Evolutionary conservation across 139 green algal genomes (phyloP).

Genomic region (Micromonas commoda): DNA sequence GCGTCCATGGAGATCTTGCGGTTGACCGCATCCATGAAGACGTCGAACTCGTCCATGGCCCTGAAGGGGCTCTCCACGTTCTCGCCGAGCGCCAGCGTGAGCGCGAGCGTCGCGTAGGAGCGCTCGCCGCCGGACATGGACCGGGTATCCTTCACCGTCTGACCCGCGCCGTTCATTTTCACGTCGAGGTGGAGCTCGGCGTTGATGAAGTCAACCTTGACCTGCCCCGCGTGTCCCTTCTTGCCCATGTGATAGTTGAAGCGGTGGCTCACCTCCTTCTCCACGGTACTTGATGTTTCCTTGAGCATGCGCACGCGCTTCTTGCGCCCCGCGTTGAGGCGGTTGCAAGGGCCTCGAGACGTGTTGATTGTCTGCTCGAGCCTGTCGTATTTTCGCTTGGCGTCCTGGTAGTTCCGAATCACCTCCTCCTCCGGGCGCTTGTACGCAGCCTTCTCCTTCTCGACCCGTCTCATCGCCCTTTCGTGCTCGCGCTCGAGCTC

Average conservation of each 20-base stretch:
- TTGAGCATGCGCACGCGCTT: not conserved
- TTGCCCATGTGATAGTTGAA: slow-evolving; percentile 20
- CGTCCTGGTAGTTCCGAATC: not conserved
- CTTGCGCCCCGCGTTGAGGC: not conserved
- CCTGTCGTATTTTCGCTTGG: not conserved
- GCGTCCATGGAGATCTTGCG: slow-evolving; percentile 55
- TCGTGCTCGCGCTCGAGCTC: not conserved
- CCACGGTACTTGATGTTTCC: not conserved
- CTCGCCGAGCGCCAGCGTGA: slow-evolving; percentile 76
- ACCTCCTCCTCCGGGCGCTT: not conserved
- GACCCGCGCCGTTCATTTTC: not conserved
- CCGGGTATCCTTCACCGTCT: slow-evolving; percentile 3
- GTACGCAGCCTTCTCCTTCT: not conserved
- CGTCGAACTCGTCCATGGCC: slow-evolving; percentile 83
- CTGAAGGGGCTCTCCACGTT: slow-evolving; percentile 67
- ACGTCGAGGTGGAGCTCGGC: slow-evolving; percentile 14
- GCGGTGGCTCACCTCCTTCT: slow-evolving; percentile 12
- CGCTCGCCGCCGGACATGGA: slow-evolving; percentile 67
- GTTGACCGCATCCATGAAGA: slow-evolving; percentile 69
- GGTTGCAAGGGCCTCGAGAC: not conserved
- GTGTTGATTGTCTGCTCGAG: not conserved
- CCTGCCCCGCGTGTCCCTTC: slow-evolving; percentile 1
- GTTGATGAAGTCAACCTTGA: slow-evolving; percentile 23
- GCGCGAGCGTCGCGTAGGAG: slow-evolving; percentile 78
- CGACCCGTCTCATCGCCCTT: not conserved